Base-by-base conservation (phyloP, 73 alveolate species). In the Effrenium voratum region DNA sequence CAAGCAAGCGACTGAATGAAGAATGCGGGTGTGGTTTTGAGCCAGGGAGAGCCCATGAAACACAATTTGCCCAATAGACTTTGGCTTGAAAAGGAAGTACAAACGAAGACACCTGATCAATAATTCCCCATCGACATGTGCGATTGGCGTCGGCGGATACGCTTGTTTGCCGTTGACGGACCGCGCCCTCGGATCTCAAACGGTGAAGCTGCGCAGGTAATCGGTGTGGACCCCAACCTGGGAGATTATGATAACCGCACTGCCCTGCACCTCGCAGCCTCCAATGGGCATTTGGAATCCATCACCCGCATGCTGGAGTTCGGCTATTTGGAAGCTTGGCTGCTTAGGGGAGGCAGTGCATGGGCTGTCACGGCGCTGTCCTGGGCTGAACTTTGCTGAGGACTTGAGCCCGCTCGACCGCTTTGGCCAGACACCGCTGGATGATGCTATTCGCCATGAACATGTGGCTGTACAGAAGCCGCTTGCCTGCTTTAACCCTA, bases 391-490 rank as follows among this genome's bases (percentile, higher is more conserved):
- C 75, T 3, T 8, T 10, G 46, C 5, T n/a, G 75, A 82, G 92
- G 92, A 82, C 41, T 28, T 82, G 40, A 82, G 75, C 34, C 92
- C 92, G 6, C 75, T 82, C 40, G 92, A 82, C 75, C 92, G 92
- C 22, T 82, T 82, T 40, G 92, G 92, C 50, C 92, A 82, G 75
- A 82, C 92, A 1, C 92, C 92, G 28, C n/a, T 82, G 92, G 92
- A 82, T 59, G 92, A 82, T 34, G 92, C 92, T 36, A 82, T 82
- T 59, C 92, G 92, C 36, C 92, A 82, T 41, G 92, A 82, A 50
- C 92, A 82, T 50, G 92, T 82, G 92, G 92, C 92, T 22, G 92
- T 82, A 40, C 92, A 82, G 43, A 82, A 82, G 92, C 75, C 26
- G 30, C 92, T 49, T 30, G 72, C 50, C 44, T 6, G 32, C 28